phyloP scores from a whole-genome alignment of 768 basidiomycete species.

The Auricularia auricula-judae region DNA sequence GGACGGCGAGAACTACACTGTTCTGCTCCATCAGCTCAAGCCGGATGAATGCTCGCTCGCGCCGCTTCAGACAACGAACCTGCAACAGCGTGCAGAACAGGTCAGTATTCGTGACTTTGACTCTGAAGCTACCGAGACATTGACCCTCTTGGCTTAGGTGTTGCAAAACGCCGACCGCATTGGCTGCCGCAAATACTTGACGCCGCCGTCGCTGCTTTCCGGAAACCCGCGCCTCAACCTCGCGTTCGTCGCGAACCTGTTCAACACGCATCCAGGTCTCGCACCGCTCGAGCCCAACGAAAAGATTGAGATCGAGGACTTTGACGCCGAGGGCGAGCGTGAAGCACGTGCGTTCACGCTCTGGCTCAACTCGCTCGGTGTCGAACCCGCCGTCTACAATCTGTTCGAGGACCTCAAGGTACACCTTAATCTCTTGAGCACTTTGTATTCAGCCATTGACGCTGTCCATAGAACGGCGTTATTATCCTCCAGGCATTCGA shows the following conservation, averaged over 20 bases:
- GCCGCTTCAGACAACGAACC: slow-evolving; percentile 77
- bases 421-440: slow-evolving; percentile 2
- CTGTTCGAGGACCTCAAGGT: slow-evolving; percentile 90
- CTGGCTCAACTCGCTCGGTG: slow-evolving; percentile 95
- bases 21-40: slow-evolving; percentile 91
- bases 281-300: slow-evolving; percentile 92
- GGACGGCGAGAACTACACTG: slow-evolving; percentile 95
- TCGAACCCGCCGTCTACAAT: slow-evolving; percentile 94
- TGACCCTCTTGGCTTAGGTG: slow-evolving; percentile 25
- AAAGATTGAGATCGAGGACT: slow-evolving; percentile 91
- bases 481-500: slow-evolving; percentile 94
- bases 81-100: slow-evolving; percentile 76
- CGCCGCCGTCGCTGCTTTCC: slow-evolving; percentile 78
- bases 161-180: slow-evolving; percentile 90
- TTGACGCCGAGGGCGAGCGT: slow-evolving; percentile 97
- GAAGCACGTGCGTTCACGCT: slow-evolving; percentile 97
- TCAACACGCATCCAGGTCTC: slow-evolving; percentile 95
- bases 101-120: no score
- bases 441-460: not conserved
- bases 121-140: no score
- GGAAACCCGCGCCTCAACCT: slow-evolving; percentile 97
- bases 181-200: slow-evolving; percentile 92
- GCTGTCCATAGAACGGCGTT: slow-evolving; percentile 47
- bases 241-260: slow-evolving; percentile 95
- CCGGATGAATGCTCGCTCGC: slow-evolving; percentile 86